Conservation (phyloP, 1,284 basidiomycete species). For the Stereum hirsutum region DNA sequence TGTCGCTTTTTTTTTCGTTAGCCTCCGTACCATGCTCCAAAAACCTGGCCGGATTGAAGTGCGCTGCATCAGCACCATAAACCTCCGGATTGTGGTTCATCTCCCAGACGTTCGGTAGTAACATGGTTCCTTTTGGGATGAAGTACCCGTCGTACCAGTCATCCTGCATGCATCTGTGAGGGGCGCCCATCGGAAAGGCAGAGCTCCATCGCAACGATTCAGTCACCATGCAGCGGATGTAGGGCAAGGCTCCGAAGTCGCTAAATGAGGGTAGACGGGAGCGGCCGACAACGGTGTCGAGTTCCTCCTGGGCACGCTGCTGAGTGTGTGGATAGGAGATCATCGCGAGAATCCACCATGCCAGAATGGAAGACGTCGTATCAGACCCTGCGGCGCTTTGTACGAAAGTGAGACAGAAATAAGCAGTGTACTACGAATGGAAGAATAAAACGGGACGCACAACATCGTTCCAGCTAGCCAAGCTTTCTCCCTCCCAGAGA, state of each 20-base stretch:
- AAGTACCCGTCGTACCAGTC: constrained; percentile 17
- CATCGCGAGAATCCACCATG: constrained; percentile 21
- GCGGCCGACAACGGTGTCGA: constrained; percentile 15
- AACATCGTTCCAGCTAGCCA: constrained; percentile 14
- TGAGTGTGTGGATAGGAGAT: constrained; percentile 13
- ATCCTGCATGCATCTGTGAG: constrained; percentile 14
- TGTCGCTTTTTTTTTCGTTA: constrained; percentile 15
- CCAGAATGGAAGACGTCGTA: constrained; percentile 12
- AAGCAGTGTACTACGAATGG: not conserved
- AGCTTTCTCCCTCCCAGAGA: constrained; percentile 10
- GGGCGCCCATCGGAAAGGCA: constrained; percentile 11
- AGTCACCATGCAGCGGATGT: constrained; percentile 15
- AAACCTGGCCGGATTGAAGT: constrained; percentile 14
- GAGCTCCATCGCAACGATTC: constrained; percentile 16
- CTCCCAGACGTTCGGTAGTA: constrained; percentile 14
- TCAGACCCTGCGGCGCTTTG: constrained; percentile 14
- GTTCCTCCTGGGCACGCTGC: constrained; percentile 14
- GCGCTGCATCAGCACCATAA: constrained; percentile 14
- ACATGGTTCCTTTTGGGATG: constrained; percentile 17
- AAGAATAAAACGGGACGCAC: constrained; percentile 7
- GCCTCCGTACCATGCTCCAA: constrained; percentile 15
- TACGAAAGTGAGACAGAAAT: too few species aligned
- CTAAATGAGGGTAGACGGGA: constrained; percentile 12
- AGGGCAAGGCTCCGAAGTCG: constrained; percentile 13
- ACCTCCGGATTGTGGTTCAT: constrained; percentile 12